Percentiles rank a stretch among this genome's conserved stretches.
Conservation (phyloP, 176 grass and related monocot species). For the Cocos nucifera region DNA sequence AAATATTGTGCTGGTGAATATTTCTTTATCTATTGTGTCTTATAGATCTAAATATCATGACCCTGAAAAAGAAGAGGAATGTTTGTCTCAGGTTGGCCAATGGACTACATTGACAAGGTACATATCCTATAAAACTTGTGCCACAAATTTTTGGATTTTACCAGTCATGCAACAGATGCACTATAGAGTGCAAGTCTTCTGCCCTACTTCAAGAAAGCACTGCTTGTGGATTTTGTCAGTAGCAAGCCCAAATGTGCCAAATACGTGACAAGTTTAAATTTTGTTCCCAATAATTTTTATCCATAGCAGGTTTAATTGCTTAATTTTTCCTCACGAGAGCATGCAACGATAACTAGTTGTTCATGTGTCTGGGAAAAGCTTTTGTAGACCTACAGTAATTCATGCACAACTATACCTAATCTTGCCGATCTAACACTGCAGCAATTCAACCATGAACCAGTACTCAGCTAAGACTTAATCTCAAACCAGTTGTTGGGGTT, state of each 20-base stretch:
- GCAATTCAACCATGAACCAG: constrained; percentile 88
- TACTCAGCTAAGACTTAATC: constrained; percentile 14
- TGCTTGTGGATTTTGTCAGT: constrained; percentile 86
- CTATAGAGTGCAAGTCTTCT: not conserved
- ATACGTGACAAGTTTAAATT: constrained; percentile 76
- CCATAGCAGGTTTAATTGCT: not conserved
- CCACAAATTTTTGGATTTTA: not conserved
- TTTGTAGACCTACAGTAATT: too few relatives aligned
- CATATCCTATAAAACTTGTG: constrained; percentile 1
- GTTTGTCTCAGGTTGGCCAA: constrained; percentile 91
- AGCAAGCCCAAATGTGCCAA: constrained; percentile 89
- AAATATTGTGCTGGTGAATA: not conserved
- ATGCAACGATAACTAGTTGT: too few relatives aligned
- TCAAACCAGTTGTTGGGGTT: too few relatives aligned
- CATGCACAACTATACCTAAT: not conserved
- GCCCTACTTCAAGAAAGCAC: constrained; percentile 64
- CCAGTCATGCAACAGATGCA: too few relatives aligned
- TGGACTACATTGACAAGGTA: constrained; percentile 99
- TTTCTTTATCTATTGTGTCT: constrained; percentile 12
- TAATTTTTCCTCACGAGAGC: too few relatives aligned
- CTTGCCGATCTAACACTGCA: constrained; percentile 19
- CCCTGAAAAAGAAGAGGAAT: constrained; percentile 94
- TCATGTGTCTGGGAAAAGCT: too few relatives aligned
- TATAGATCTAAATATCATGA: constrained; percentile 80
- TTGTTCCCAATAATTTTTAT: not conserved